Evolutionary conservation across 768 basidiomycete genomes (phyloP).

Genomic region (Scleroderma citrinum): DNA sequence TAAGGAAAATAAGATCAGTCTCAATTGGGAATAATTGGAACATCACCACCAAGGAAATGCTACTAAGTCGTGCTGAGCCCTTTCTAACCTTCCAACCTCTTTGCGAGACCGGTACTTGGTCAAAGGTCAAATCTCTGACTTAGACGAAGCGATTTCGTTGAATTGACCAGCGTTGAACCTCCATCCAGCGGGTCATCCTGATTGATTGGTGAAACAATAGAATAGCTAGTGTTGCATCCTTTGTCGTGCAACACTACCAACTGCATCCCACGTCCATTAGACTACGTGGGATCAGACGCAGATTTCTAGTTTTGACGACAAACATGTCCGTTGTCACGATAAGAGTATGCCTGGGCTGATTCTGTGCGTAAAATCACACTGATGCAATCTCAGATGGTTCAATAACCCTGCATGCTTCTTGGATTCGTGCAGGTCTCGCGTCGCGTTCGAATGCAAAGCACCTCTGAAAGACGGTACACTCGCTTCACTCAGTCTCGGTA

Average conservation of each 20-base stretch:
- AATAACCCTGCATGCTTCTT: conserved; percentile 92
- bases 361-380: neutral
- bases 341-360: conserved; percentile 37
- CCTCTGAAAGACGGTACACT: conserved; percentile 77
- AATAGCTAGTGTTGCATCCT: neutral
- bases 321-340: conserved; percentile 68
- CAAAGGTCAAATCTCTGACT: no score
- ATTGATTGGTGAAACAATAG: conserved; percentile 3
- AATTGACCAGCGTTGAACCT: no score
- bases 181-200: no score
- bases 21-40: no score
- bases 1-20: no score
- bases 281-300: conserved; percentile 4
- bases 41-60: no score
- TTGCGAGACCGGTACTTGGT: no score
- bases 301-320: neutral
- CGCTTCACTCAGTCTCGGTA: no score
- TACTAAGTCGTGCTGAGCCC: no score
- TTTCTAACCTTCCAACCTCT: no score
- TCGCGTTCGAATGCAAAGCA: conserved; percentile 96
- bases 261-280: neutral
- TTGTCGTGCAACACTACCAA: no score
- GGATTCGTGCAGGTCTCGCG: conserved; percentile 87
- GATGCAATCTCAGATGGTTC: conserved; percentile 59
- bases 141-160: no score